phyloP scores from a whole-genome alignment of 2,329 filamentous ascomycete genomes.

The Chrysosporium keratinophilum region DNA sequence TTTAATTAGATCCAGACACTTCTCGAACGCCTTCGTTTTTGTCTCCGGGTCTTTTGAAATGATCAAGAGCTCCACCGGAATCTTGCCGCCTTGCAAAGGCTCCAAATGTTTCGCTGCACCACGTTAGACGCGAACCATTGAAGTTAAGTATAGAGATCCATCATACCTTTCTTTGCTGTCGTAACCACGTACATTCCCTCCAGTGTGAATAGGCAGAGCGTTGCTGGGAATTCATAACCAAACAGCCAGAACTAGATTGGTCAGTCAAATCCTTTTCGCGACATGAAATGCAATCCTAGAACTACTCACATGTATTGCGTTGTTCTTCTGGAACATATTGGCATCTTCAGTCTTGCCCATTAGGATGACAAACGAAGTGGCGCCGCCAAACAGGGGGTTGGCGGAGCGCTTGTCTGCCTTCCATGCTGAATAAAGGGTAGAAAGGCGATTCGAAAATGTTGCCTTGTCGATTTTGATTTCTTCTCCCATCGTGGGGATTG shows the following conservation, averaged over 20 bases:
- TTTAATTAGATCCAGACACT: constrained; percentile 78
- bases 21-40: constrained; percentile 81
- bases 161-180: constrained; percentile 85
- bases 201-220: constrained; percentile 80
- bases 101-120: constrained; percentile 77
- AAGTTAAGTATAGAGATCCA: constrained; percentile 14
- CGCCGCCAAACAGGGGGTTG: constrained; percentile 76
- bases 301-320: constrained; percentile 75
- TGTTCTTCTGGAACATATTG: constrained; percentile 85
- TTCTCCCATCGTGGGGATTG: constrained; percentile 45
- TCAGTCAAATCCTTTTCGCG: background rate
- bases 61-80: constrained; percentile 83
- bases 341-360: constrained; percentile 93
- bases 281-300: background rate
- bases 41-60: constrained; percentile 83
- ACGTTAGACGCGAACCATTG: constrained; percentile 23
- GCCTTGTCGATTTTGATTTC: constrained; percentile 94
- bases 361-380: constrained; percentile 72
- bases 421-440: constrained; percentile 80
- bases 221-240: constrained; percentile 96
- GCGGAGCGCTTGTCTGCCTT: constrained; percentile 88
- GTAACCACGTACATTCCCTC: constrained; percentile 88
- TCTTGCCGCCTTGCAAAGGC: constrained; percentile 80
- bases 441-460: constrained; percentile 86
- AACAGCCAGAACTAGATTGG: constrained; percentile 79